Percentiles rank a stretch among this genome's conserved stretches.
phyloP scores from a whole-genome alignment of 352 stramenopile genomes.

The Phytophthora podocarpi region DNA sequence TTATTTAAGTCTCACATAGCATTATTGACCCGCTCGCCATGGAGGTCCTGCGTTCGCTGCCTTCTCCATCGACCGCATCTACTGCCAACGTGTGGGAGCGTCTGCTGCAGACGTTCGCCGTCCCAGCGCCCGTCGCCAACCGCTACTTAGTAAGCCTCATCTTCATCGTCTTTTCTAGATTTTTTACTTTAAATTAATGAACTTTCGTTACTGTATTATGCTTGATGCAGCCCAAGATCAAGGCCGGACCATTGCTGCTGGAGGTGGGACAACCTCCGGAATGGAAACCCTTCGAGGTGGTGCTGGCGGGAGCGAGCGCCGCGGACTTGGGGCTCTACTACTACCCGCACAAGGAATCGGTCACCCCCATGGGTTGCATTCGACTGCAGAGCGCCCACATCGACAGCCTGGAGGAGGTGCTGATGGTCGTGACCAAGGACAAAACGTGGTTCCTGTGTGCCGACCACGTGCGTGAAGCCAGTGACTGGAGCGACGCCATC shows the following conservation, averaged over 20 bases:
- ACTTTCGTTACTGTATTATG: too few relatives aligned
- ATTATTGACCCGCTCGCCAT: conserved; percentile 4
- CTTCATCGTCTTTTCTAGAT: too few relatives aligned
- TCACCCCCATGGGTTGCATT: conserved; percentile 54
- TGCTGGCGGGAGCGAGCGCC: conserved; percentile 58
- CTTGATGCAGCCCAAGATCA: conserved; percentile 78
- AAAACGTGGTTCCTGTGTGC: conserved; percentile 86
- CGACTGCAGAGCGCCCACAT: conserved; percentile 67
- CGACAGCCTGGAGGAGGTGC: conserved; percentile 71
- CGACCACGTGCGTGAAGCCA: conserved; percentile 54
- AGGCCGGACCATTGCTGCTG: conserved; percentile 56
- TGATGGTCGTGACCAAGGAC: conserved; percentile 79
- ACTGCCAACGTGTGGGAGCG: conserved; percentile 50
- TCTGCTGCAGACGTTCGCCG: conserved; percentile 54
- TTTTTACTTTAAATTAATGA: too few relatives aligned
- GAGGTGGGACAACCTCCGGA: conserved; percentile 56
- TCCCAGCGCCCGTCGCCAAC: conserved; percentile 32
- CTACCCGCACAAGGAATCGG: conserved; percentile 50
- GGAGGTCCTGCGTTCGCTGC: conserved; percentile 23
- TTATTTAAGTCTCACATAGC: conserved; percentile 1
- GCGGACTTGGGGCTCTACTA: conserved; percentile 74
- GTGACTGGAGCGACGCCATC: conserved; percentile 69
- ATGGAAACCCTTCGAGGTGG: conserved; percentile 70
- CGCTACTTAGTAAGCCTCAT: conserved; percentile 45
- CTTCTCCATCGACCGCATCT: conserved; percentile 1